Conservation (phyloP, 1,139 yeast genomes). For the Saccharomyces hybrid region DNA sequence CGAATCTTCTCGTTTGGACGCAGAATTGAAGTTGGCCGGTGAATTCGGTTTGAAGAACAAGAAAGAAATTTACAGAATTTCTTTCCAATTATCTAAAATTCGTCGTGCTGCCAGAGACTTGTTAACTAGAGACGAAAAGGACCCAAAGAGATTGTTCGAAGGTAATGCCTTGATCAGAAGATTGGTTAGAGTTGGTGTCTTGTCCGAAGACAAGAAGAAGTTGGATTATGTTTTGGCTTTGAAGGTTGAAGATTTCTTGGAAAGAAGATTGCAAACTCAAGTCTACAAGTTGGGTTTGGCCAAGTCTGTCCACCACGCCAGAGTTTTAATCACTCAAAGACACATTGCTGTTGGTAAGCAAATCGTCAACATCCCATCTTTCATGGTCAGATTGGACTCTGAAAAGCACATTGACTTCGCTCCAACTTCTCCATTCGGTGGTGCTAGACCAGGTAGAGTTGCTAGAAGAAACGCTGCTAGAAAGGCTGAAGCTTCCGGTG, state of each 20-base stretch:
- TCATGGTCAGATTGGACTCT: conserved; percentile 99
- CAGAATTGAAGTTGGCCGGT: conserved; percentile 97
- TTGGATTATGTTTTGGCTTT: conserved; percentile 98
- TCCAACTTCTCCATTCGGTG: conserved; percentile 99
- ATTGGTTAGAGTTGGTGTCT: conserved; percentile 70
- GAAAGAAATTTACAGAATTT: conserved; percentile 67
- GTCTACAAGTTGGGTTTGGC: conserved; percentile 99
- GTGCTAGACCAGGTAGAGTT: conserved; percentile 99
- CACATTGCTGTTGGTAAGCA: conserved; percentile 99
- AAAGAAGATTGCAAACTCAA: conserved; percentile 99
- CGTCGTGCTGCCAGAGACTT: conserved; percentile 99
- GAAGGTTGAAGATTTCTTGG: conserved; percentile 98
- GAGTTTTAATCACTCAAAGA: conserved; percentile 97
- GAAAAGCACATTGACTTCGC: conserved; percentile 99
- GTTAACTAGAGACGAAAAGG: conserved; percentile 99
- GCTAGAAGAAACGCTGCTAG: conserved; percentile 92
- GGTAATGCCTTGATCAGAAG: conserved; percentile 85
- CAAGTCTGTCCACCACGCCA: conserved; percentile 99
- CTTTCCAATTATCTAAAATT: conserved; percentile 95
- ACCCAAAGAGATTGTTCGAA: conserved; percentile 99
- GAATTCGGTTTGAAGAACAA: conserved; percentile 98
- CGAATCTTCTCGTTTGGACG: conserved; percentile 98
- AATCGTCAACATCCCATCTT: conserved; percentile 96
- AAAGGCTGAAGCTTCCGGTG: conserved; percentile 36
- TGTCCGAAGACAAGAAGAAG: conserved; percentile 99